A percentile compares a stretch with the other conserved stretches of the same genome.
Evolutionary conservation across 192 early-diverging fungal genomes (phyloP).

Genomic region (Coemansia sp.): DNA sequence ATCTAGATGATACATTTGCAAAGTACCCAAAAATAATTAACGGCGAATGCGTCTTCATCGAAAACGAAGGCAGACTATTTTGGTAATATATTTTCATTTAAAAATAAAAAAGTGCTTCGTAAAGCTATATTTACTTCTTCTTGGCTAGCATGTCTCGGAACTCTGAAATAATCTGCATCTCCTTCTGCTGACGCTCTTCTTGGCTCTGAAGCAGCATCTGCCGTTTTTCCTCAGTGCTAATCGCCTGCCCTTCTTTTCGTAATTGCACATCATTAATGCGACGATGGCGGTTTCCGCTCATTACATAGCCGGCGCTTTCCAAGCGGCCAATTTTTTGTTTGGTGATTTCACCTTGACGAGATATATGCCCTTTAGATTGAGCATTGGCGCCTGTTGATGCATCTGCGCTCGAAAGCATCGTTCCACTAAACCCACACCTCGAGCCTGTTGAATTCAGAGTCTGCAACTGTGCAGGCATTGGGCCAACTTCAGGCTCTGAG

Average conservation of each 20-base stretch:
- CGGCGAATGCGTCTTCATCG: too few relatives aligned
- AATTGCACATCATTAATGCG: conserved; percentile 95
- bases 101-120: background rate
- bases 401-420: too few relatives aligned
- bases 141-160: conserved; percentile 81
- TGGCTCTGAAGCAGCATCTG: conserved; percentile 81
- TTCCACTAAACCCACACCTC: too few relatives aligned
- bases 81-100: too few relatives aligned
- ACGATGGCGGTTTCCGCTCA: conserved; percentile 91
- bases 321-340: conserved; percentile 80
- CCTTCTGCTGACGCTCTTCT: conserved; percentile 86
- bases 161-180: conserved; percentile 86
- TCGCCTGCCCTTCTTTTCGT: conserved; percentile 95
- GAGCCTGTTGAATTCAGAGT: too few relatives aligned
- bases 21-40: too few relatives aligned
- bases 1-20: too few relatives aligned
- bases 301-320: conserved; percentile 90
- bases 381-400: background rate
- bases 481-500: background rate
- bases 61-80: too few relatives aligned
- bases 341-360: conserved; percentile 96
- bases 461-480: background rate
- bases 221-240: conserved; percentile 91
- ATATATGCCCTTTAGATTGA: conserved; percentile 91
- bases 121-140: conserved; percentile 14